A percentile compares a stretch with the other conserved stretches of the same genome.
Evolutionary conservation across 345 rosid species (phyloP).

Genomic region (Eutrema yunnanense): DNA sequence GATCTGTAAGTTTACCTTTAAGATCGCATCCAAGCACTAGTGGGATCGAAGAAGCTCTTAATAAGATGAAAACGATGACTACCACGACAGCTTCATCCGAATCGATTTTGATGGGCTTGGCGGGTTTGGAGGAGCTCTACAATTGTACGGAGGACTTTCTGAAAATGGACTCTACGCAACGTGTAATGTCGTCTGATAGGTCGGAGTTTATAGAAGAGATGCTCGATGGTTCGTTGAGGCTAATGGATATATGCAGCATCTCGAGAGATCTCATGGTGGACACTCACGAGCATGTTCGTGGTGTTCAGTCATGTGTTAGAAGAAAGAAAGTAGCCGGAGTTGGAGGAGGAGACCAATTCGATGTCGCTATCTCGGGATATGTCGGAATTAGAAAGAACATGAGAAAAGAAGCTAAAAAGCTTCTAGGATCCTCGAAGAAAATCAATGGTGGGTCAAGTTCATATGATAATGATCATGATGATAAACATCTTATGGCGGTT

Average conservation of each 20-base stretch:
- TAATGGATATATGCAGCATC: conserved; percentile 51
- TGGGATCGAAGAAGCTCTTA: conserved; percentile 43
- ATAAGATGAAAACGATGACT: conserved; percentile 37
- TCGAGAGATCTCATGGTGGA: conserved; percentile 47
- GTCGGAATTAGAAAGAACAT: conserved; percentile 42
- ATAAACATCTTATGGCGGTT: conserved; percentile 34
- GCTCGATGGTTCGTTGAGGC: conserved; percentile 52
- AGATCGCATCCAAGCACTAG: conserved; percentile 59
- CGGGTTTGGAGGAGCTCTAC: conserved; percentile 45
- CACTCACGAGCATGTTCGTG: conserved; percentile 42
- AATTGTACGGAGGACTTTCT: conserved; percentile 43
- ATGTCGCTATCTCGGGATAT: conserved; percentile 23
- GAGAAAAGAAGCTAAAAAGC: conserved; percentile 51
- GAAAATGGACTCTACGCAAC: conserved; percentile 45
- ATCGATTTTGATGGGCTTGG: conserved; percentile 31
- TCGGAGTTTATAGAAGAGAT: conserved; percentile 40
- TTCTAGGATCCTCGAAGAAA: conserved; percentile 39
- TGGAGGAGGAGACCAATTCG: conserved; percentile 19
- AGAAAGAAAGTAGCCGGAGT: conserved; percentile 41
- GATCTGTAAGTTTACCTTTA: conserved; percentile 69
- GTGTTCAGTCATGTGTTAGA: conserved; percentile 52
- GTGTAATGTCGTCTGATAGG: conserved; percentile 34
- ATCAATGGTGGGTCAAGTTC: conserved; percentile 28
- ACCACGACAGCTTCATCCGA: conserved; percentile 29
- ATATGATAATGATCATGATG: conserved; percentile 3